Base-by-base conservation (phyloP, 257 asterid species). In the Primulina huaijiensis region DNA sequence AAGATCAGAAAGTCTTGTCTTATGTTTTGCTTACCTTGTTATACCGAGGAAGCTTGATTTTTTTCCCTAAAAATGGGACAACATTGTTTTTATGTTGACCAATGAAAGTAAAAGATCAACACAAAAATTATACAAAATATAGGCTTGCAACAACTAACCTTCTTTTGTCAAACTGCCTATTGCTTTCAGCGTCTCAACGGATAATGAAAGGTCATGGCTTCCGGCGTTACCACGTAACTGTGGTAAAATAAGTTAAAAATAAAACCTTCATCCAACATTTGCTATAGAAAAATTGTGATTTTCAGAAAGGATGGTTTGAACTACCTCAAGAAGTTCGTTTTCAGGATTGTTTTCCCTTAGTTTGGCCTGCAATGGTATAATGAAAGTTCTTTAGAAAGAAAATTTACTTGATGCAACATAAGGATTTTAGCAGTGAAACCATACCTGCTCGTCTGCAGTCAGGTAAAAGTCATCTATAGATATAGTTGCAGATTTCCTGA, bases 141-240 rank as follows among this genome's bases (percentile, higher is more conserved):
- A 71, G 72, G 40, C 62, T 66, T 6, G 55, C 66, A 62, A 31
- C 62, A 33, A 71, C 76, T 72, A 72, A 89, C 98, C 98, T 89
- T 88, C 95, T 82, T 76, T 86, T 8, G 97, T 89, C 84, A 91
- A 78, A 67, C 83, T 84, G 71, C 70, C 70, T 35, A 91, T 70
- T 37, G 88, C 86, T 19, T 87, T 80, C 63, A 94, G 83, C 34
- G 96, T 89, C 79, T 91, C 92, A 58, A 86, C 76, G 35, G 96
- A 91, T 23, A 94, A 82, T 10, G 90, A 58, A 60, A 94, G 99
- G 80, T 94, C 99, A 76, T 94, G 98, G 86, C 99, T 94, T 82
- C 99, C 99, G 79, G 99, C 99, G 82, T 94, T 94, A 78, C 98
- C 99, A 70, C 98, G 97, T 30, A 78, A 82, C 99, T 94, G 4